Percentiles rank a stretch among this genome's conserved stretches.
These are phyloP conservation scores for Zygotorulaspora chibaensis DNA, from an alignment of 805 yeast genomes.

Conservation along the genomic window DNA sequence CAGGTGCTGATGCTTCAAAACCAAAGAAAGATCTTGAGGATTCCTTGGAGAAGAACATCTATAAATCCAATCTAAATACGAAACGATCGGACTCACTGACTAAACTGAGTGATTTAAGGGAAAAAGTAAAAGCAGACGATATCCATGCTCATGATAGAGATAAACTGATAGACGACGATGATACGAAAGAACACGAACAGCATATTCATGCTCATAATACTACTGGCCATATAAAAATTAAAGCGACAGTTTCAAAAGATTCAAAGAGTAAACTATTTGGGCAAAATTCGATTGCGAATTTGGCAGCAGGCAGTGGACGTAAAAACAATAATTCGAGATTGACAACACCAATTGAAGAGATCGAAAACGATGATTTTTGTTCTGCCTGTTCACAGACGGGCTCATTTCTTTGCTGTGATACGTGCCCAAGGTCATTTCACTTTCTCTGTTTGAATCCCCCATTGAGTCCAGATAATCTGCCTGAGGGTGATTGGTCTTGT, in stretches of 20 bases:
- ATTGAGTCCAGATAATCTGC: conserved; percentile 62
- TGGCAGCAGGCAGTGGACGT: conserved; percentile 18
- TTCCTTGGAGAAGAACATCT: conserved; percentile 10
- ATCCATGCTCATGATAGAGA: conserved; percentile 16
- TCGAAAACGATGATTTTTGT: conserved; percentile 80
- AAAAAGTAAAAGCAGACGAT: conserved; percentile 17
- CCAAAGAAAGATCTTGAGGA: conserved; percentile 20
- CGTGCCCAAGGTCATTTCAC: conserved; percentile 89
- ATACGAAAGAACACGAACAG: conserved; percentile 5
- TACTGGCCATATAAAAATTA: conserved; percentile 13
- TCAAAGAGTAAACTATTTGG: conserved; percentile 44
- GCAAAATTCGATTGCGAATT: conserved; percentile 32
- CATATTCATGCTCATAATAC: conserved; percentile 11
- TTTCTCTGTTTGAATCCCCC: conserved; percentile 92
- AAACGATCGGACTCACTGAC: conserved; percentile 35
- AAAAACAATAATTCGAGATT: conserved; percentile 10
- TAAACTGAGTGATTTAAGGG: conserved; percentile 31
- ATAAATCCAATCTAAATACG: conserved; percentile 32
- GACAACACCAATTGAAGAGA: conserved; percentile 34
- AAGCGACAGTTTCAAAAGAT: conserved; percentile 18
- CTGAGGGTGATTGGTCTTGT: conserved; percentile 90
- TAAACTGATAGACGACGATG: not conserved
- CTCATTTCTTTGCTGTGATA: conserved; percentile 85
- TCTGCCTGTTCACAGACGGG: conserved; percentile 89
- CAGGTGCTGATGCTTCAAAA: conserved; percentile 10